phyloP scores from a whole-genome alignment of 148 eudicot genomes.

The Simmondsia chinensis region DNA sequence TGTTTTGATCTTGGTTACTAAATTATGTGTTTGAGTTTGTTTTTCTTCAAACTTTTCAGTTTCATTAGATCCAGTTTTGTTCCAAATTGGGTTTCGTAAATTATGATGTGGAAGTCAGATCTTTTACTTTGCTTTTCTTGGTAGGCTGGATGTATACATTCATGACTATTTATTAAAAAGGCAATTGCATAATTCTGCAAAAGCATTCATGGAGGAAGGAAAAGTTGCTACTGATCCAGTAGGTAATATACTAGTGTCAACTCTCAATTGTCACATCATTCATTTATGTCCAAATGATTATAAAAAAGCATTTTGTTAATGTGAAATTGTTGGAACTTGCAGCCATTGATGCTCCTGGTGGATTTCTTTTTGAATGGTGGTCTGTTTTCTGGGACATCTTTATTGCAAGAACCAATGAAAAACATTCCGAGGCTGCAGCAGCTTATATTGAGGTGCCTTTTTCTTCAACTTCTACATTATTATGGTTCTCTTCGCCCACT shows the following conservation, averaged over 20 bases:
- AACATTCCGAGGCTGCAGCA: slow-evolving; percentile 96
- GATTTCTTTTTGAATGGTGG: slow-evolving; percentile 99
- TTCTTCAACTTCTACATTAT: too few relatives aligned
- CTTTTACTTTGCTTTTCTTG: slow-evolving; percentile 6
- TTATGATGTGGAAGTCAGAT: not conserved
- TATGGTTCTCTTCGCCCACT: too few relatives aligned
- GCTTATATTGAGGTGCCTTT: slow-evolving; percentile 79
- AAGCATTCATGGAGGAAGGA: slow-evolving; percentile 99
- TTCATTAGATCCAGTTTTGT: too few relatives aligned
- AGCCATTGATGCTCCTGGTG: slow-evolving; percentile 99
- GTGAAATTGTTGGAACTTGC: slow-evolving; percentile 10
- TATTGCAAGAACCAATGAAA: slow-evolving; percentile 94
- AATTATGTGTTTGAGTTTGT: not conserved
- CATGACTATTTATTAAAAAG: slow-evolving; percentile 93
- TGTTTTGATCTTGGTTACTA: too few relatives aligned
- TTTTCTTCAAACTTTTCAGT: not conserved
- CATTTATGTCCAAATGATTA: too few relatives aligned
- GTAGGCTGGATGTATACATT: slow-evolving; percentile 97
- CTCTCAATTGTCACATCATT: not conserved
- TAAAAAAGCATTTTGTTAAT: too few relatives aligned
- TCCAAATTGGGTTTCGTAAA: too few relatives aligned
- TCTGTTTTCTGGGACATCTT: slow-evolving; percentile 99
- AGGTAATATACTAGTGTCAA: slow-evolving; percentile 39
- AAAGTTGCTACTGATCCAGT: slow-evolving; percentile 98
- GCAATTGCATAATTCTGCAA: slow-evolving; percentile 84